Percentiles rank a stretch among this genome's conserved stretches.
Evolutionary conservation across 2,329 filamentous ascomycete species (phyloP).

Genomic region (Xylaria sp.): DNA sequence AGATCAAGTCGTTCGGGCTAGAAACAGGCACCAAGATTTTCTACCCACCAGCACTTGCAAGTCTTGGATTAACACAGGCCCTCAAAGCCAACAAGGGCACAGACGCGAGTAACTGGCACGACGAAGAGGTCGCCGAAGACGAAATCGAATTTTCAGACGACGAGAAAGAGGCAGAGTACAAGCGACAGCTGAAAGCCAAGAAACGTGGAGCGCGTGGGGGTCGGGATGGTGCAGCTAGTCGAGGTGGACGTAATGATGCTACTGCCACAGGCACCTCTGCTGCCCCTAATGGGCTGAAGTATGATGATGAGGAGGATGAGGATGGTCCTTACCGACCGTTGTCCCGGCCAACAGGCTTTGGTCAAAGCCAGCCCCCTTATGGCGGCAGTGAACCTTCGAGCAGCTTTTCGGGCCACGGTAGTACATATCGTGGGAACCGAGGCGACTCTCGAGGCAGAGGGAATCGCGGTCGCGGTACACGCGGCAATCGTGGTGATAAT

Average conservation of each 20-base stretch:
- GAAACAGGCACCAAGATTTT: constrained; percentile 76
- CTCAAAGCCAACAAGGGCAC: constrained; percentile 85
- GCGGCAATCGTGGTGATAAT: constrained; percentile 53
- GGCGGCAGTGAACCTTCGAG: constrained; percentile 55
- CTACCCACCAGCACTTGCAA: constrained; percentile 82
- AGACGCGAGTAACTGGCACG: constrained; percentile 93
- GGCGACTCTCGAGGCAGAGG: constrained; percentile 61
- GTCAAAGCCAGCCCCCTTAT: constrained; percentile 57
- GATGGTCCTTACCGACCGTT: constrained; percentile 79
- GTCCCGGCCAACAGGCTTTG: constrained; percentile 73
- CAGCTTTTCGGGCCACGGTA: constrained; percentile 45
- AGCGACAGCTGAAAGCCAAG: constrained; percentile 74
- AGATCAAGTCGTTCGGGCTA: constrained; percentile 75
- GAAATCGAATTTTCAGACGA: constrained; percentile 98
- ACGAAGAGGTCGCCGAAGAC: constrained; percentile 87
- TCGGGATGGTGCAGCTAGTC: constrained; percentile 52
- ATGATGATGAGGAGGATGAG: constrained; percentile 75
- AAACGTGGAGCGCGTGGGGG: constrained; percentile 59
- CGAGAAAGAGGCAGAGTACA: constrained; percentile 89
- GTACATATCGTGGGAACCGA: constrained; percentile 55
- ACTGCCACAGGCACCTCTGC: constrained; percentile 49
- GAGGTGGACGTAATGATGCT: constrained; percentile 53
- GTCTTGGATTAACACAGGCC: constrained; percentile 86
- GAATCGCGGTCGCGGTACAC: constrained; percentile 54
- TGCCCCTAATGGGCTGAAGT: constrained; percentile 64